Conservation (phyloP, 2,329 filamentous ascomycete species). For the Dothidotthia symphoricarpi region DNA sequence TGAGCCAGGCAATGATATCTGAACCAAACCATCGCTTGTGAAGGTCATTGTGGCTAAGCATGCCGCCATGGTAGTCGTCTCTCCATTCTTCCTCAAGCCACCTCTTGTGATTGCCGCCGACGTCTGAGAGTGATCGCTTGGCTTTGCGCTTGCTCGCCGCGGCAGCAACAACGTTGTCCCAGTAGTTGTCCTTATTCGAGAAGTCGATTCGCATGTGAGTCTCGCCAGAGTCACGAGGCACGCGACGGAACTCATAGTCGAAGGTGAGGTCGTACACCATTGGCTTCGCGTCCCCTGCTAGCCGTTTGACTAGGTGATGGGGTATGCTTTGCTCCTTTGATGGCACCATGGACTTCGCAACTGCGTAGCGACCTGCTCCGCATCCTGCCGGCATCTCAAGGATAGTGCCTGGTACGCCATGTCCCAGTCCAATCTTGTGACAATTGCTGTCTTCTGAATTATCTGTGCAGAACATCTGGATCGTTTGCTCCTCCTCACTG, state of each 20-base stretch:
- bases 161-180: constrained; percentile 12
- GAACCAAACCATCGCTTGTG: constrained; percentile 42
- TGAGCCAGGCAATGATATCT: constrained; percentile 26
- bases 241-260: constrained; percentile 12
- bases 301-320: constrained; percentile 12
- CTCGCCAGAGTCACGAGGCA: constrained; percentile 5
- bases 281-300: not conserved
- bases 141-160: constrained; percentile 21
- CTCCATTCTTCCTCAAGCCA: constrained; percentile 45
- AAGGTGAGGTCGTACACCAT: constrained; percentile 13
- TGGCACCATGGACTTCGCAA: constrained; percentile 34
- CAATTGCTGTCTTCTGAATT: constrained; percentile 39
- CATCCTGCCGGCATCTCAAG: constrained; percentile 45
- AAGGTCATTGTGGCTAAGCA: constrained; percentile 27
- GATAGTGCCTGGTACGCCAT: constrained; percentile 42
- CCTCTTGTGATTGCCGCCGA: constrained; percentile 32
- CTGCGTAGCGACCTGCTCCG: constrained; percentile 44
- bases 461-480: constrained; percentile 44
- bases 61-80: constrained; percentile 34
- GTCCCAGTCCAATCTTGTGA: constrained; percentile 39
- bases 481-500: constrained; percentile 34
- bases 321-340: constrained; percentile 22
- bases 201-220: constrained; percentile 15
- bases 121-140: constrained; percentile 33
- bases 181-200: constrained; percentile 11